phyloP scores from a whole-genome alignment of 2,329 filamentous ascomycete species.

The Clarireedia paspali region DNA sequence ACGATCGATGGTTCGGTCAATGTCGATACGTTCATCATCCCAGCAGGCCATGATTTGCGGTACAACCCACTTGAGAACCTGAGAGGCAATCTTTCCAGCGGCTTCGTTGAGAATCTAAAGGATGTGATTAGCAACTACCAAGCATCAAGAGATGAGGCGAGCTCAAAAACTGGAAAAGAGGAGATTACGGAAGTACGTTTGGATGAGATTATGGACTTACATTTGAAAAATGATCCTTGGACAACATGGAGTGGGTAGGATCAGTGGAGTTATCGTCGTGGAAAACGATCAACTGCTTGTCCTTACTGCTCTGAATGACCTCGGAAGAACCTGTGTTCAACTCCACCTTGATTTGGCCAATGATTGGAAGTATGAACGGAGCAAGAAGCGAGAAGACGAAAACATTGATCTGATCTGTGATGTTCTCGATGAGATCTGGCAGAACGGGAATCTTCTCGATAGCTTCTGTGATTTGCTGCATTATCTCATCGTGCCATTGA shows the following conservation, averaged over 20 bases:
- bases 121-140: neutral
- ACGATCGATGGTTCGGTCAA: constrained; percentile 62
- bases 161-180: too few species aligned
- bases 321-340: constrained; percentile 78
- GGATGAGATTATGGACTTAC: constrained; percentile 11
- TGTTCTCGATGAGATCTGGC: constrained; percentile 75
- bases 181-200: neutral
- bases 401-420: constrained; percentile 79
- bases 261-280: constrained; percentile 67
- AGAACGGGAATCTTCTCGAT: constrained; percentile 82
- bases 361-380: constrained; percentile 78
- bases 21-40: constrained; percentile 67
- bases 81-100: constrained; percentile 73
- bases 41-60: constrained; percentile 84
- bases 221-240: constrained; percentile 79
- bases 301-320: constrained; percentile 76
- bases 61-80: constrained; percentile 75
- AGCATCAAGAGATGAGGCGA: neutral
- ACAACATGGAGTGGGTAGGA: constrained; percentile 91
- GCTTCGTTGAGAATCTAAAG: constrained; percentile 68
- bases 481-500: constrained; percentile 81
- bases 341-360: constrained; percentile 80
- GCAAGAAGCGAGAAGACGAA: constrained; percentile 91
- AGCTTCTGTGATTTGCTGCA: constrained; percentile 69
- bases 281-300: constrained; percentile 83